Conservation (phyloP, 73 alveolate genomes). For the Paramecium primaurelia region DNA sequence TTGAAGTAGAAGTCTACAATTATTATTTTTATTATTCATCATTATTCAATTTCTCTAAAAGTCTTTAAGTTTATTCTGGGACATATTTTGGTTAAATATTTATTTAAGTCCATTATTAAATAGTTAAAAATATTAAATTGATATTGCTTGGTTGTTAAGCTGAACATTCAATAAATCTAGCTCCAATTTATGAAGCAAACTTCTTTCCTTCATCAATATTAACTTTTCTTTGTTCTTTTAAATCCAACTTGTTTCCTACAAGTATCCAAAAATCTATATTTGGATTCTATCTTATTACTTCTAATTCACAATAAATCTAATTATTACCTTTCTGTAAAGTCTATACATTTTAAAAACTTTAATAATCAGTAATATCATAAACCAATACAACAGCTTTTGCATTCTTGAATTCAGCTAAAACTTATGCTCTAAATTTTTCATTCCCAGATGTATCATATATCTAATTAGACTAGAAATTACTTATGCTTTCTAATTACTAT, state of each 20-base stretch:
- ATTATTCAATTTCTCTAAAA: background rate
- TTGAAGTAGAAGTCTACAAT: background rate
- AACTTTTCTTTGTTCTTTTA: constrained; percentile 27
- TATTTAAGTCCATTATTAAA: background rate
- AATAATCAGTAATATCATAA: constrained; percentile 15
- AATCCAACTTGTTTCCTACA: constrained; percentile 30
- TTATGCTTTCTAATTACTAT: background rate
- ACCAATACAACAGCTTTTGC: constrained; percentile 33
- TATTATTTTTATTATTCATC: background rate
- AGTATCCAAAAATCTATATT: constrained; percentile 11
- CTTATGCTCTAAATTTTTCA: background rate
- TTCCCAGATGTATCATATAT: background rate
- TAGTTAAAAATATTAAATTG: constrained; percentile 10
- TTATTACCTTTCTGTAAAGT: background rate
- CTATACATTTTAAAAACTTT: background rate
- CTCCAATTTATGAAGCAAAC: background rate
- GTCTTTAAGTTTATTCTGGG: constrained; percentile 6
- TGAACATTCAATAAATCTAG: constrained; percentile 21
- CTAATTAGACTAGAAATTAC: background rate
- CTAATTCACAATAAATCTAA: background rate
- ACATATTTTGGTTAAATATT: background rate
- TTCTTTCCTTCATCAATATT: background rate
- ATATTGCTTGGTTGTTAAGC: background rate
- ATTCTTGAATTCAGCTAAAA: background rate
- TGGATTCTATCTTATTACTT: background rate